Percentiles rank a stretch among this genome's conserved stretches.
These are phyloP conservation scores for Debaryomyces subglobosus DNA, from an alignment of 1,139 yeast species.

Conservation along the genomic window DNA sequence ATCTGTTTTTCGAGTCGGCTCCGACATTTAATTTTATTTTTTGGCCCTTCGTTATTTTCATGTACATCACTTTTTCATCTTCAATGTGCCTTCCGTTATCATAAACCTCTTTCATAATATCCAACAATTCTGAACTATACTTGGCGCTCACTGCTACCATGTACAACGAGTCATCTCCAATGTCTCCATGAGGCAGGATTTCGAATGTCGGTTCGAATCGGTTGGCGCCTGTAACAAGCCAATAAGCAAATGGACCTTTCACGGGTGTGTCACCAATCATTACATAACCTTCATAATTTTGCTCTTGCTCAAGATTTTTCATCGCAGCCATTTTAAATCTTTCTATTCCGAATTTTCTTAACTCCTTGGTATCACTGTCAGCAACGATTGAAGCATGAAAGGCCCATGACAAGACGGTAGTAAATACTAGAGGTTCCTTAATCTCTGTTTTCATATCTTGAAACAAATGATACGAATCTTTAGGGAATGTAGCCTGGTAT, in stretches of 20 bases:
- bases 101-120: slow-evolving; percentile 63
- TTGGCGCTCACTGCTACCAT: slow-evolving; percentile 54
- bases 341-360: slow-evolving; percentile 63
- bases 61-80: slow-evolving; percentile 48
- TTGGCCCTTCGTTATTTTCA: slow-evolving; percentile 29
- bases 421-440: slow-evolving; percentile 40
- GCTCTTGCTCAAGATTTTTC: slow-evolving; percentile 50
- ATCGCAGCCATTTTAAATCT: slow-evolving; percentile 74
- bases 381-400: slow-evolving; percentile 86
- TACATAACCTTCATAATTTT: slow-evolving; percentile 51
- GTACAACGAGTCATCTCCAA: slow-evolving; percentile 54
- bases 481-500: slow-evolving; percentile 58
- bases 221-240: slow-evolving; percentile 63
- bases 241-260: slow-evolving; percentile 61
- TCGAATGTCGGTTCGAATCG: slow-evolving; percentile 68
- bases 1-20: slow-evolving; percentile 33
- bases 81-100: slow-evolving; percentile 56
- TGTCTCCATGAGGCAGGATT: slow-evolving; percentile 72
- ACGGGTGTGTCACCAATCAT: slow-evolving; percentile 17
- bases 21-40: slow-evolving; percentile 29
- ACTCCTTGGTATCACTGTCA: slow-evolving; percentile 70
- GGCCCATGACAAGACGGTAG: slow-evolving; percentile 82
- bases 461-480: slow-evolving; percentile 34
- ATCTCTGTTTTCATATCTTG: slow-evolving; percentile 24
- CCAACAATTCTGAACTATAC: slow-evolving; percentile 43